Percentiles rank a stretch among this genome's conserved stretches.
These are phyloP conservation scores for Didymella keratinophila DNA, from an alignment of 2,329 filamentous ascomycete species.

Conservation along the genomic window DNA sequence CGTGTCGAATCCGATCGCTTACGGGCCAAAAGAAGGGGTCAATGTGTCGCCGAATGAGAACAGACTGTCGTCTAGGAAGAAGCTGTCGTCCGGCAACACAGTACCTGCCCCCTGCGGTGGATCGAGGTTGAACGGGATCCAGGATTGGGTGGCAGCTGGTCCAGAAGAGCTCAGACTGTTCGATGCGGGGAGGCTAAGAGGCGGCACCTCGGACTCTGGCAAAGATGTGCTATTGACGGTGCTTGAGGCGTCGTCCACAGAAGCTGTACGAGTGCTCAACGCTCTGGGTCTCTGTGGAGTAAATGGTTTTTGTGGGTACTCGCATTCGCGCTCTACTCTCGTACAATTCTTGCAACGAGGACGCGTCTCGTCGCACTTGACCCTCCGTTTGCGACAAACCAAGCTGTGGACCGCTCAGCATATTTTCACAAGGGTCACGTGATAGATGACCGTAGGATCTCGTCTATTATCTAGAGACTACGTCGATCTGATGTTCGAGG, in stretches of 20 bases:
- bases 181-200: constrained; percentile 8
- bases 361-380: constrained; percentile 60
- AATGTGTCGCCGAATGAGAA: constrained; percentile 41
- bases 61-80: constrained; percentile 35
- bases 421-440: not conserved
- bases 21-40: constrained; percentile 52
- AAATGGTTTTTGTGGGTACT: constrained; percentile 40
- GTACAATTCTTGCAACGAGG: constrained; percentile 55
- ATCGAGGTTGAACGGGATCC: constrained; percentile 25
- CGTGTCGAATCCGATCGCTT: not conserved
- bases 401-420: constrained; percentile 39
- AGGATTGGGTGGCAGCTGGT: constrained; percentile 21
- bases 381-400: constrained; percentile 58
- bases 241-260: constrained; percentile 3
- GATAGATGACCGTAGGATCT: not conserved
- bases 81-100: constrained; percentile 33
- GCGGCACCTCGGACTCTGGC: constrained; percentile 8
- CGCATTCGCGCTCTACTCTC: constrained; percentile 53
- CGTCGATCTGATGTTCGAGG: not conserved
- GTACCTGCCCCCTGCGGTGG: constrained; percentile 26
- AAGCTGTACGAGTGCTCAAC: constrained; percentile 22
- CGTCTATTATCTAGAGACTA: not conserved
- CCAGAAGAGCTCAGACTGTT: constrained; percentile 20
- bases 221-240: constrained; percentile 2
- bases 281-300: constrained; percentile 21